Base-by-base conservation (phyloP, 768 basidiomycete genomes). In the Boletus eberwhitei region DNA sequence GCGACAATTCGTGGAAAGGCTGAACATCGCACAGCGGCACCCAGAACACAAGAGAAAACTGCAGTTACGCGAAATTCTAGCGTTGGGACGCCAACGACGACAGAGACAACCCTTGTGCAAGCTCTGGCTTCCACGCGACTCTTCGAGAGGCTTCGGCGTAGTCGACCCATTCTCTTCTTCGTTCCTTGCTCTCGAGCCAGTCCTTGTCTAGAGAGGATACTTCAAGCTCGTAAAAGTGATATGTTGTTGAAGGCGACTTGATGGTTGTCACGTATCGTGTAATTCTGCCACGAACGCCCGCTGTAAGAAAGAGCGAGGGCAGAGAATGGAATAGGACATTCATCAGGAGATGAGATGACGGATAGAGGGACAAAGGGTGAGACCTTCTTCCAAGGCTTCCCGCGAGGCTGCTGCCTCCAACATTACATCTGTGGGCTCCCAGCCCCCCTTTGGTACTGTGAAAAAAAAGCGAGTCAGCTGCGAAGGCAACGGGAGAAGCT, bases 341-440 rank as follows among this genome's bases (percentile, higher is more conserved):
- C 73, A 83, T 87, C 79, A 87, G 84, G 84, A 83, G 79, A 74
- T 75, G 80, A 80, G 77, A 79, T 77, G 81, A 86, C 82, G 79
- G 77, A 80, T 73, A 85, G 77, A 84, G 79, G 84, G 81, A 81
- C 77, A 84, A 86, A 83, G 77, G 84, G 83, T 85, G 84, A 84
- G 88, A 93, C 91, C 91, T 93, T 93, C 91, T 89, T 93, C 91
- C 73, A 88, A 79, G 75, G 91, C 91, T 84, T 93, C 91, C 73
- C 91, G 83, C 66, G 84, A 87, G 76, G 91, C 91, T 70, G 91
- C 91, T 76, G 84, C 86, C 79, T 92, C 90, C 66, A 93, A 76
- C 72, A 77, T 79, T 64, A 79, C 84, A 80, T 93, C 91, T 53
- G 86, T 79, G 62, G 83, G 76, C 74, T 93, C 91, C 86, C 86